Conservation (phyloP, 1,284 basidiomycete species). For the Ceratobasidium papillatum region DNA sequence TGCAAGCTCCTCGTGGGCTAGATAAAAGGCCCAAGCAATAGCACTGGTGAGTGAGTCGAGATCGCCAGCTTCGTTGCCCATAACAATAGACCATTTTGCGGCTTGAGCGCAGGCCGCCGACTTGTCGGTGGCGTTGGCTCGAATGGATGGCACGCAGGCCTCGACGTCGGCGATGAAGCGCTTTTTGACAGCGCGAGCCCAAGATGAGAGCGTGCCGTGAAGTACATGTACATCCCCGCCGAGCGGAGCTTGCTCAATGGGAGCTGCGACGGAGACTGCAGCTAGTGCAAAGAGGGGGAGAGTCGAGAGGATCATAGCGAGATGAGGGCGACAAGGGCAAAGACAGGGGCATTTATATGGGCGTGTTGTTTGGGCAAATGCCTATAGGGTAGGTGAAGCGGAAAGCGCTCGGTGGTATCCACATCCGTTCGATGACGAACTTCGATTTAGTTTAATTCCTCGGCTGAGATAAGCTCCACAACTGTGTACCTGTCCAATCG, state of each 20-base stretch:
- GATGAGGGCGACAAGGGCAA: neutral
- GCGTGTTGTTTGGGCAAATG: neutral
- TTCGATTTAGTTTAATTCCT: constrained; percentile 9
- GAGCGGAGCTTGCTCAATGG: constrained; percentile 22
- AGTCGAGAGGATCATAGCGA: constrained; percentile 21
- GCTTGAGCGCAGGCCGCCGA: constrained; percentile 27
- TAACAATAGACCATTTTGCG: constrained; percentile 29
- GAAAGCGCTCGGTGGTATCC: neutral
- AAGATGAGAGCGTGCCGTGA: constrained; percentile 29
- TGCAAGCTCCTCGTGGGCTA: constrained; percentile 13
- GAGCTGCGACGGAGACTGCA: constrained; percentile 11
- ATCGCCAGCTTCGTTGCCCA: constrained; percentile 39
- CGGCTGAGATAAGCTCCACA: constrained; percentile 11
- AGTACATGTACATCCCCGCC: constrained; percentile 8
- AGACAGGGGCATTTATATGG: constrained; percentile 1
- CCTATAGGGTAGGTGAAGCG: neutral
- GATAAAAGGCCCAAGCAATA: constrained; percentile 33
- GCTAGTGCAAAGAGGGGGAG: constrained; percentile 19
- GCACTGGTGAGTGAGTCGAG: constrained; percentile 34
- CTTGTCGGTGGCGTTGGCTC: constrained; percentile 8
- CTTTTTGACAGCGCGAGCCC: constrained; percentile 29
- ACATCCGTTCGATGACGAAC: constrained; percentile 5
- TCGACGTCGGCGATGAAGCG: constrained; percentile 20
- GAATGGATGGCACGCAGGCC: constrained; percentile 19
- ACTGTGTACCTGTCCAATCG: neutral